phyloP scores from a whole-genome alignment of 73 alveolate genomes.

The Durusdinium trenchii region DNA sequence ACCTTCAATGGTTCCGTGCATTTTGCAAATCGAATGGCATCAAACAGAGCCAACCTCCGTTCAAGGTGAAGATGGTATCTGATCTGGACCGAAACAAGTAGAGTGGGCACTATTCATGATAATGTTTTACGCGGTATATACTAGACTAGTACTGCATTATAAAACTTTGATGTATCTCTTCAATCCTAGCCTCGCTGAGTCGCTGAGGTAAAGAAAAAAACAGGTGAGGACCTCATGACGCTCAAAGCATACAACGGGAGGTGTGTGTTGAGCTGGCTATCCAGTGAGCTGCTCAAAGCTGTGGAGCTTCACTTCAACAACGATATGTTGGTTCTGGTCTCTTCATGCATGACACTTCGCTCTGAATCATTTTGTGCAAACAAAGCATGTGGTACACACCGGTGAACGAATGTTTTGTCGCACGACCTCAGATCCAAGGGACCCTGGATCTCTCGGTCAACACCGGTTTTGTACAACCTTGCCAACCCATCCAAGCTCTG shows the following conservation, averaged over 20 bases:
- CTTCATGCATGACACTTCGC: constrained; percentile 8
- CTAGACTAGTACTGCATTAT: no score
- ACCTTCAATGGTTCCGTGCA: not conserved
- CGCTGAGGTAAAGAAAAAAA: not conserved
- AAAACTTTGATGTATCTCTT: no score
- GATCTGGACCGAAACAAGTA: no score
- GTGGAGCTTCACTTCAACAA: not conserved
- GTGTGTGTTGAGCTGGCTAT: not conserved
- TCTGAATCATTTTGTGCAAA: not conserved
- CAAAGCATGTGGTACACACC: no score
- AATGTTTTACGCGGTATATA: no score
- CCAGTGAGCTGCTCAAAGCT: not conserved
- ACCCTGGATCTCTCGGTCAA: no score
- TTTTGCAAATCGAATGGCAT: not conserved
- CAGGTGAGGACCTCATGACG: not conserved
- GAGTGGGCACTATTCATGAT: no score
- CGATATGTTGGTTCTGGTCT: not conserved
- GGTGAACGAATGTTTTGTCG: no score
- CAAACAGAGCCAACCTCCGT: constrained; percentile 22
- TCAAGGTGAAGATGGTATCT: not conserved
- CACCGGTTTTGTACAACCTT: no score
- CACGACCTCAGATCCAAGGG: no score
- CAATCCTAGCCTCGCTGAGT: no score
- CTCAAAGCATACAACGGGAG: not conserved
- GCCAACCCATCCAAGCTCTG: not conserved